Evolutionary conservation across 805 yeast species (phyloP), one percentile per base, ranked within the genome.

Genomic region (Hanseniaspora lachancei): DNA sequence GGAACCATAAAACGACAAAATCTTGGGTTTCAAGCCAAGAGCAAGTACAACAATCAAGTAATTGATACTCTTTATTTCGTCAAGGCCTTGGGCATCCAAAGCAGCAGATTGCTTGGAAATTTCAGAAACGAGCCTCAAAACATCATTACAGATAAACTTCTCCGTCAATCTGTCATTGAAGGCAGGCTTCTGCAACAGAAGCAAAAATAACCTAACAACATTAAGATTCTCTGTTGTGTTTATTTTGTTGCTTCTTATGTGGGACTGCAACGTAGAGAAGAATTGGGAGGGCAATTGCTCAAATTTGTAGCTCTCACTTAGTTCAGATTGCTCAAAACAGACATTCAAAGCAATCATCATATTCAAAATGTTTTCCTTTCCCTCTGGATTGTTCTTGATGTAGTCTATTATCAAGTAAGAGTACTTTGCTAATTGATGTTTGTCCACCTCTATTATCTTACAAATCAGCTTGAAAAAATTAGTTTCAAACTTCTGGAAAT

Each of bases 101-200:
- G 56, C 29, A 10, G 47, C 43, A 13, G 49, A 43, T 18, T 38
- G 50, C 32, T 53, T 53, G 7, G 56, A 53, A 4, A 53, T 32
- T 46, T 53, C 56, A 32, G 56, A 53, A 9, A 53, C 47, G 4
- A 53, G 24, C 46, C 56, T 53, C 23, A 53, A 53, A 36, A 53
- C 50, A 39, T 53, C 56, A 39, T 53, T 53, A 46, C 56, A 53
- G 18, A 53, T 53, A 16, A 53, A 53, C 18, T 53, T 53, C 12
- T 53, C 56, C 15, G 47, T 46, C 13, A 53, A 13, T 27, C 24
- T 38, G 35, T 48, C 42, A 39, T 53, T 44, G 24, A 53, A 53
- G 9, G 32, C 20, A 9, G 38, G 23, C 9, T 48, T 35, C 23
- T 46, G 46, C 34, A 53, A 15, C n/a, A 53, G 10, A 9, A 53